Percentiles rank a stretch among this genome's conserved stretches.
Evolutionary conservation across 1,284 basidiomycete genomes (phyloP).

Genomic region (Ganoderma leucocontextum): DNA sequence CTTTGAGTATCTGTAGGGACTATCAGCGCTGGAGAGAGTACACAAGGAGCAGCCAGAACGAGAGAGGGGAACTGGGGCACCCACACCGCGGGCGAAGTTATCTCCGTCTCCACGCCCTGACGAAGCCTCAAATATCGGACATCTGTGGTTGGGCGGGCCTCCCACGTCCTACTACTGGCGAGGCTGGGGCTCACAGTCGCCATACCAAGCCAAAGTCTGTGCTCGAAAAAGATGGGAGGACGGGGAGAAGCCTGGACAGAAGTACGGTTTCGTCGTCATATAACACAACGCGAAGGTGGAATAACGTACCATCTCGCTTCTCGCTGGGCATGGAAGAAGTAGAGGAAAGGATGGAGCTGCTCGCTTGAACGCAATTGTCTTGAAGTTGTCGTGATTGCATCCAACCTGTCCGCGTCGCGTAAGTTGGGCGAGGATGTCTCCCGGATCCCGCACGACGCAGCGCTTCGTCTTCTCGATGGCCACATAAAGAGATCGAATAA

Average conservation of each 20-base stretch:
- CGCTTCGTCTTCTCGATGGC: background rate
- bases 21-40: background rate
- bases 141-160: conserved; percentile 3
- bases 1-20: background rate
- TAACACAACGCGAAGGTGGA: background rate
- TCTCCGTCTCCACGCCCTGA: background rate
- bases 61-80: background rate
- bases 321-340: background rate
- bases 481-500: background rate
- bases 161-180: background rate
- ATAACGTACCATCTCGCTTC: background rate
- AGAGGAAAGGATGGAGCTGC: background rate
- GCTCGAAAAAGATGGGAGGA: background rate
- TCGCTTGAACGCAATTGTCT: background rate
- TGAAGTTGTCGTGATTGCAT: background rate
- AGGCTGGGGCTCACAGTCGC: background rate
- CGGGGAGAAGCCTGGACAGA: background rate
- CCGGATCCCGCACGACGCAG: background rate
- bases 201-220: background rate
- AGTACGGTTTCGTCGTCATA: background rate
- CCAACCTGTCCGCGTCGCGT: background rate
- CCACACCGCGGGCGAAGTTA: background rate
- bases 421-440: background rate
- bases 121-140: background rate
- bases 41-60: background rate